phyloP scores from a whole-genome alignment of 768 basidiomycete genomes.

The Pholiota conissans region DNA sequence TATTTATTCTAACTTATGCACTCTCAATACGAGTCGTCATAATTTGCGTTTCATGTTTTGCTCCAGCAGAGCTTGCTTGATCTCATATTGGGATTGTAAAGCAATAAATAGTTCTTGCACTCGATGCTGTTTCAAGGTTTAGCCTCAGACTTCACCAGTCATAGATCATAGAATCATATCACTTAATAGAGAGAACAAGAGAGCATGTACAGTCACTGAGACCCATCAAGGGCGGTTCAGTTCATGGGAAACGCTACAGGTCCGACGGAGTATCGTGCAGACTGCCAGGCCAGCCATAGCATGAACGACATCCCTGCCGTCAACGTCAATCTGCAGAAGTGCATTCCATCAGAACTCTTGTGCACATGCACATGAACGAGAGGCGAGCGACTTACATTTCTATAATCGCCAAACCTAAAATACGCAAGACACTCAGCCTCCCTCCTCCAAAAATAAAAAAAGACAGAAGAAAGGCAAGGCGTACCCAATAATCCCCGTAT shows the following conservation, averaged over 20 bases:
- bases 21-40: not conserved
- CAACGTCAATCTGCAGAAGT: conserved; percentile 38
- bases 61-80: not conserved
- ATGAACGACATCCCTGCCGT: conserved; percentile 48
- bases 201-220: not conserved
- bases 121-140: not conserved
- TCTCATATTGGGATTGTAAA: too few species aligned
- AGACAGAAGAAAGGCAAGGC: not conserved
- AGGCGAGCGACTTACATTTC: conserved; percentile 58
- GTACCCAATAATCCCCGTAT: conserved; percentile 55
- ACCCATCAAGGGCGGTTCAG: not conserved
- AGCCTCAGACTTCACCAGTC: not conserved
- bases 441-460: not conserved
- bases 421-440: not conserved
- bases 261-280: conserved; percentile 31
- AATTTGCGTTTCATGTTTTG: not conserved
- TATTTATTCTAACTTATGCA: not conserved
- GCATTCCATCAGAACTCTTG: not conserved
- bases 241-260: conserved; percentile 13
- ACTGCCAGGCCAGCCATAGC: conserved; percentile 54
- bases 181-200: not conserved
- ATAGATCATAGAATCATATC: not conserved
- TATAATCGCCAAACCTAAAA: conserved; percentile 47
- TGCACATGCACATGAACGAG: too few species aligned
- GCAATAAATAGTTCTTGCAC: not conserved